Percentiles rank a stretch among this genome's conserved stretches.
Conservation (phyloP, 1,139 yeast species). For the Scheffersomyces cryptocercus region DNA sequence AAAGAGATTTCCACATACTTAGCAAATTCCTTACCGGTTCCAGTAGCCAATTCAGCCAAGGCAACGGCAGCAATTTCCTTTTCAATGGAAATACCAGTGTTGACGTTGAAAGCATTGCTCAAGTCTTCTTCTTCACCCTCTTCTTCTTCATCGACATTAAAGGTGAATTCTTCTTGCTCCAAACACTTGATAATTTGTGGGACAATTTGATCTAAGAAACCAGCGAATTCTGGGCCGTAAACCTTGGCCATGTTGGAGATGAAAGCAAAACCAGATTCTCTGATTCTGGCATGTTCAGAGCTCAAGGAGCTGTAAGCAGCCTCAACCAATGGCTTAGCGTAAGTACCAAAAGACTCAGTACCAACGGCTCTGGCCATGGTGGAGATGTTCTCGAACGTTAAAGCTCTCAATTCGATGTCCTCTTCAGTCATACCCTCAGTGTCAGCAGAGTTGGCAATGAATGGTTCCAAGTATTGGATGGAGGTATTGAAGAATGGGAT, state of each 20-base stretch:
- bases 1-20: slow-evolving; percentile 76
- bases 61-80: slow-evolving; percentile 97
- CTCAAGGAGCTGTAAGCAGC: slow-evolving; percentile 82
- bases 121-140: slow-evolving; percentile 54
- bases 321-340: slow-evolving; percentile 85
- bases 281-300: slow-evolving; percentile 78
- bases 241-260: slow-evolving; percentile 94
- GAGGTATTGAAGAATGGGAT: slow-evolving; percentile 84
- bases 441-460: slow-evolving; percentile 60
- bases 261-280: slow-evolving; percentile 96
- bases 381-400: slow-evolving; percentile 89
- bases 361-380: slow-evolving; percentile 98
- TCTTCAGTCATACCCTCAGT: slow-evolving; percentile 75
- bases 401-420: slow-evolving; percentile 84
- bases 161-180: slow-evolving; percentile 77
- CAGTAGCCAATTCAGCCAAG: slow-evolving; percentile 81
- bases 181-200: slow-evolving; percentile 85
- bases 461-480: slow-evolving; percentile 78
- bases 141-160: slow-evolving; percentile 41
- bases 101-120: slow-evolving; percentile 74
- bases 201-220: slow-evolving; percentile 77
- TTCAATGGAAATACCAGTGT: slow-evolving; percentile 94
- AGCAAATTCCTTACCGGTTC: slow-evolving; percentile 78
- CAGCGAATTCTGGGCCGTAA: slow-evolving; percentile 85
- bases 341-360: slow-evolving; percentile 79